phyloP scores from a whole-genome alignment of 2,329 filamentous ascomycete species.

The Bisporella sp. region DNA sequence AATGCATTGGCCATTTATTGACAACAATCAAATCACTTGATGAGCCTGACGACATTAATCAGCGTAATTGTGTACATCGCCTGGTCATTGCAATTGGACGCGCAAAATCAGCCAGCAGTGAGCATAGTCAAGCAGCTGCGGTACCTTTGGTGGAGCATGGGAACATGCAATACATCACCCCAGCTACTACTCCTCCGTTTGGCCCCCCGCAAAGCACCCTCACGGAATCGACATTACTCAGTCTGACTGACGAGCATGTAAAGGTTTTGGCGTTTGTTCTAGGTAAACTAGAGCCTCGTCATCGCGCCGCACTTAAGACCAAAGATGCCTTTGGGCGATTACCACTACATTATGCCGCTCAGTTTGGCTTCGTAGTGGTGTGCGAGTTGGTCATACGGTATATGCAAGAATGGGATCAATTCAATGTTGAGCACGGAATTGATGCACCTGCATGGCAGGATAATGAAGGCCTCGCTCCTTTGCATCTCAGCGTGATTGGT shows the following conservation, averaged over 20 bases:
- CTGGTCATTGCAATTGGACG: slow-evolving; percentile 88
- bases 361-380: slow-evolving; percentile 89
- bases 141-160: slow-evolving; percentile 37
- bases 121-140: slow-evolving; percentile 10
- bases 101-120: slow-evolving; percentile 42
- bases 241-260: slow-evolving; percentile 68
- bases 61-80: slow-evolving; percentile 87
- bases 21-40: slow-evolving; percentile 64
- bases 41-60: slow-evolving; percentile 88
- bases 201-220: slow-evolving; percentile 55
- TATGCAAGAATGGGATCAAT: slow-evolving; percentile 85
- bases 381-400: slow-evolving; percentile 81
- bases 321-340: slow-evolving; percentile 76
- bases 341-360: slow-evolving; percentile 87
- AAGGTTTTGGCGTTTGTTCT: slow-evolving; percentile 58
- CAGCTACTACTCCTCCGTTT: slow-evolving; percentile 61
- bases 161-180: slow-evolving; percentile 64
- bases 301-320: slow-evolving; percentile 59
- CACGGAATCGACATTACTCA: slow-evolving; percentile 60
- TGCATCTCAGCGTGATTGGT: slow-evolving; percentile 88
- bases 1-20: slow-evolving; percentile 67
- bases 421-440: slow-evolving; percentile 77
- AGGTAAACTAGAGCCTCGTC: slow-evolving; percentile 58
- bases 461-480: slow-evolving; percentile 78
- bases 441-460: slow-evolving; percentile 89